phyloP scores from a whole-genome alignment of 768 basidiomycete species.

The Auricularia cornea region DNA sequence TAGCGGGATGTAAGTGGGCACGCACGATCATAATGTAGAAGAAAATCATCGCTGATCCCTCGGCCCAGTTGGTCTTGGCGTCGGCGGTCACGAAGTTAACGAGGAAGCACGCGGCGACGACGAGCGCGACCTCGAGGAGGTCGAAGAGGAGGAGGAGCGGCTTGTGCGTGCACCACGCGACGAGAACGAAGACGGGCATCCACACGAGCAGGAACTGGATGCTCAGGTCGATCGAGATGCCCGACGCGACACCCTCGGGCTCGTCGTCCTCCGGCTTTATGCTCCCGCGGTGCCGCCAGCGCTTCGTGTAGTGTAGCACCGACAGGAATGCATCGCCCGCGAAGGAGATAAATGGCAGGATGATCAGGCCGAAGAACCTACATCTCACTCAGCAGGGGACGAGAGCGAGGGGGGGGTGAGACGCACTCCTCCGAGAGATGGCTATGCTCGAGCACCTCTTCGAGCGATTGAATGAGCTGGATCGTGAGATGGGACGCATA shows the following conservation, averaged over 20 bases:
- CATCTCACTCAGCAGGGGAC: slow-evolving; percentile 8
- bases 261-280: slow-evolving; percentile 22
- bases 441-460: slow-evolving; percentile 37
- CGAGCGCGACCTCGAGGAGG: slow-evolving; percentile 49
- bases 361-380: slow-evolving; percentile 1
- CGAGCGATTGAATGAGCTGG: slow-evolving; percentile 58
- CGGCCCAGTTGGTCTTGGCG: slow-evolving; percentile 70
- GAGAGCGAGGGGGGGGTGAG: slow-evolving; percentile 1
- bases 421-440: slow-evolving; percentile 47
- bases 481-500: not conserved
- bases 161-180: slow-evolving; percentile 59
- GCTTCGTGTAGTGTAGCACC: slow-evolving; percentile 21
- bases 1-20: slow-evolving; percentile 18
- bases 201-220: slow-evolving; percentile 74
- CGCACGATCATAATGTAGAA: slow-evolving; percentile 62
- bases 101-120: slow-evolving; percentile 61
- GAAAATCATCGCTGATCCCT: slow-evolving; percentile 55
- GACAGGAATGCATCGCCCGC: slow-evolving; percentile 1
- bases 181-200: slow-evolving; percentile 63
- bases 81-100: slow-evolving; percentile 77
- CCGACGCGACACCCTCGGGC: slow-evolving; percentile 53
- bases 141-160: slow-evolving; percentile 64
- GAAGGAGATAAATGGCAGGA: slow-evolving; percentile 3
- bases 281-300: slow-evolving; percentile 33
- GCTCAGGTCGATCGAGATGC: slow-evolving; percentile 63